A percentile compares a stretch with the other conserved stretches of the same genome.
These are phyloP conservation scores for Gilbertella persicaria DNA, from an alignment of 371 early-diverging fungal genomes.

Conservation along the genomic window DNA sequence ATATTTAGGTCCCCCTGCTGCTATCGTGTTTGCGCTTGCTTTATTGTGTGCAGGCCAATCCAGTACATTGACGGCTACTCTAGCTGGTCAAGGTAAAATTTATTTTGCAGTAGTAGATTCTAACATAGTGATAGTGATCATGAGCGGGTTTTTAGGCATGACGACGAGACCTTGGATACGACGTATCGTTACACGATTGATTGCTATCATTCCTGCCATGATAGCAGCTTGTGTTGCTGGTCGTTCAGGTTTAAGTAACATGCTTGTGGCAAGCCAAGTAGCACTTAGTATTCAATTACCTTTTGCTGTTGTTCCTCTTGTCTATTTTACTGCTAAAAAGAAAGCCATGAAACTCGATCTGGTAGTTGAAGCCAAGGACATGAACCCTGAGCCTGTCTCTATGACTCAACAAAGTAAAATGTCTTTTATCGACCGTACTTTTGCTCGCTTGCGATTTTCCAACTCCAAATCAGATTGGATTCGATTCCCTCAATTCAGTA, in stretches of 20 bases:
- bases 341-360: conserved; percentile 52
- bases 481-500: conserved; percentile 24
- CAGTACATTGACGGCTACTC: conserved; percentile 81
- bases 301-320: conserved; percentile 79
- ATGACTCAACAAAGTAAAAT: conserved; percentile 12
- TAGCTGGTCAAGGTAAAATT: conserved; percentile 70
- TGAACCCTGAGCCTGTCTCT: conserved; percentile 1
- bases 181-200: conserved; percentile 65
- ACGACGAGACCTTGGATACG: conserved; percentile 73
- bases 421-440: conserved; percentile 20
- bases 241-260: conserved; percentile 59
- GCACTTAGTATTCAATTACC: conserved; percentile 78
- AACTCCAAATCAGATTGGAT: conserved; percentile 17
- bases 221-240: conserved; percentile 68
- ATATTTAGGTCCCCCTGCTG: conserved; percentile 68
- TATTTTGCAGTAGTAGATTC: not conserved
- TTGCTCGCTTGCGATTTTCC: conserved; percentile 18
- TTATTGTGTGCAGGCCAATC: conserved; percentile 79
- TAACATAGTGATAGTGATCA: conserved; percentile 52
- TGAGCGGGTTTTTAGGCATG: conserved; percentile 80
- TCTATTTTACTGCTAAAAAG: conserved; percentile 65
- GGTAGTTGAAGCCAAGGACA: conserved; percentile 22
- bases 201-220: conserved; percentile 81
- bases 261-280: conserved; percentile 78
- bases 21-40: conserved; percentile 75